Base-by-base conservation (phyloP, 495 filamentous ascomycete genomes). In the Stereocaulon alpinum region DNA sequence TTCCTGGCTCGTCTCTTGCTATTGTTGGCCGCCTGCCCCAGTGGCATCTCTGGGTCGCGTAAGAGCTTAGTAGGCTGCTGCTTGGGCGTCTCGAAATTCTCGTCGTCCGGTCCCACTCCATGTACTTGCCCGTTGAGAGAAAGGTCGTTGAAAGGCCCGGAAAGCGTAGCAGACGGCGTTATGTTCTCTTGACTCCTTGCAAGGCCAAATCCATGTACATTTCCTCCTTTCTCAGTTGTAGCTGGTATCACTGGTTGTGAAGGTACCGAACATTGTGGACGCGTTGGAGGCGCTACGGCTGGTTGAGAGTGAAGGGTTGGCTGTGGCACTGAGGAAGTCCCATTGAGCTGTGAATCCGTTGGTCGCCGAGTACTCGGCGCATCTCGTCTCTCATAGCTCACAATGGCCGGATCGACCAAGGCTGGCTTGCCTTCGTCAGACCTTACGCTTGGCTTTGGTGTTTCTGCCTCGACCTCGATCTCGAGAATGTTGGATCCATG, bases 401-500 rank as follows among this genome's bases (percentile, higher is more conserved):
- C 40, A 43, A 80, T 83, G 5, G 80, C 80, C 1, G 80, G 80
- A 55, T 83, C 80, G n/a, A 80, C 69, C 50, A 82, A 77, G 3
- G 63, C 62, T 56, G 74, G 68, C 37, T 61, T 61, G 56, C 51
- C 56, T 47, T 37, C 45, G 24, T 60, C n/a, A 34, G 14, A 6
- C 40, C 30, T 54, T 27, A 60, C 57, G 14, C 52, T 51, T 40
- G 54, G n/a, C 53, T 53, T 47, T 59, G 65, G 17, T 67, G 66
- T 22, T 64, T 60, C 27, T 65, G 40, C 50, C 20, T 64, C 50
- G 44, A 82, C 73, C 64, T 82, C 74, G 27, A 86, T 72, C 63
- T 86, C 83, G 55, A 74, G 74, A 40, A 87, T 83, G 24, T 75
- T 73, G 20, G 74, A 67, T 18, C 77, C 82, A 51, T 84, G 76